A percentile compares a stretch with the other conserved stretches of the same genome.
Evolutionary conservation across 1,284 basidiomycete species (phyloP).

Genomic region (Boletus austroedulis): DNA sequence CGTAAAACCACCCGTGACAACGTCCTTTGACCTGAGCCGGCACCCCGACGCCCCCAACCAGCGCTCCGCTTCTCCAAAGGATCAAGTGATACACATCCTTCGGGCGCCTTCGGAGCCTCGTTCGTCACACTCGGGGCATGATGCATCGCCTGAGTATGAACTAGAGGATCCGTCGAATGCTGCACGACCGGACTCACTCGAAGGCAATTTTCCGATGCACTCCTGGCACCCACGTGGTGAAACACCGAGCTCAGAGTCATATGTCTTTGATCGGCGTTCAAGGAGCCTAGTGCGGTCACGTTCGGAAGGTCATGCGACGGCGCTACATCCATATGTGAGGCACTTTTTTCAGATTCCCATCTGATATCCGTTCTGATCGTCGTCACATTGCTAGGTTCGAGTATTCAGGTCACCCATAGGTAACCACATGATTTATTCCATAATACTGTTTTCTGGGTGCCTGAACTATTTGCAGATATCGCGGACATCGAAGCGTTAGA

Average conservation of each 20-base stretch:
- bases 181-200: slow-evolving; percentile 18
- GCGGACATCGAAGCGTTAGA: slow-evolving; percentile 30
- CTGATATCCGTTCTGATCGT: slow-evolving; percentile 15
- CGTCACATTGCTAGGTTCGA: slow-evolving; percentile 22
- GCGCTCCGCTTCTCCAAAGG: slow-evolving; percentile 25
- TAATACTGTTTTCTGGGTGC: background rate
- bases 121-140: slow-evolving; percentile 28
- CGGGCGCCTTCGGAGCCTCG: slow-evolving; percentile 14
- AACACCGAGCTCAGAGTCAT: slow-evolving; percentile 22
- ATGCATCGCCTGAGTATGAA: slow-evolving; percentile 35
- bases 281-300: slow-evolving; percentile 32
- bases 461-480: slow-evolving; percentile 23
- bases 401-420: slow-evolving; percentile 34
- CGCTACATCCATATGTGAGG: slow-evolving; percentile 35
- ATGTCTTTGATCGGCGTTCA: slow-evolving; percentile 32
- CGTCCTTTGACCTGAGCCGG: slow-evolving; percentile 14
- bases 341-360: background rate
- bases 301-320: slow-evolving; percentile 28
- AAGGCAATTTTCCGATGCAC: slow-evolving; percentile 29
- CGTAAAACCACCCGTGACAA: slow-evolving; percentile 16
- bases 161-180: slow-evolving; percentile 21
- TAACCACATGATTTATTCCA: slow-evolving; percentile 5
- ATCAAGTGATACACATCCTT: slow-evolving; percentile 13
- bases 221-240: slow-evolving; percentile 18
- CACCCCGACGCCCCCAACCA: slow-evolving; percentile 2